Conservation (phyloP, 306 rosid genomes). For the Betula pendula region DNA sequence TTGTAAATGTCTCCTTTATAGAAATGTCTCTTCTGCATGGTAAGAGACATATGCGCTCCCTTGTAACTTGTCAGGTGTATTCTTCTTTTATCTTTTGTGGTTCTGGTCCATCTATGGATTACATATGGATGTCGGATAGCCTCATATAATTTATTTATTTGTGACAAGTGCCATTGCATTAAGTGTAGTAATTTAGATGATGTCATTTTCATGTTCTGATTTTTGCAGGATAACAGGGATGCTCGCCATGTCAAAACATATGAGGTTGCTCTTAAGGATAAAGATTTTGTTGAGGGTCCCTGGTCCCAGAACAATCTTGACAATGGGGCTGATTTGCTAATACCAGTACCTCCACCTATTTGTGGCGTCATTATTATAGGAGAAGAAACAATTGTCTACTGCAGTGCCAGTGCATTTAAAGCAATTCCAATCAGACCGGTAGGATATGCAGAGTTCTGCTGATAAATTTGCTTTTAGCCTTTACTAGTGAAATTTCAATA, state of each 20-base stretch:
- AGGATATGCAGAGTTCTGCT: conserved; percentile 35
- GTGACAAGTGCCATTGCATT: not conserved
- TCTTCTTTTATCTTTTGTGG: not conserved
- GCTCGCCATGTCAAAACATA: conserved; percentile 97
- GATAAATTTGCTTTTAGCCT: conserved; percentile 13
- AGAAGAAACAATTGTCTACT: conserved; percentile 94
- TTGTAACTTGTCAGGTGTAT: not conserved
- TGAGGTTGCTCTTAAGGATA: conserved; percentile 94
- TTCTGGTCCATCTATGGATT: not conserved
- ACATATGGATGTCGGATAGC: not conserved
- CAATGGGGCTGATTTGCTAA: conserved; percentile 90
- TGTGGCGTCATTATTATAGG: conserved; percentile 97
- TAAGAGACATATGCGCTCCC: not conserved
- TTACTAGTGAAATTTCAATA: not conserved
- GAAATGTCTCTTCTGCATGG: not conserved
- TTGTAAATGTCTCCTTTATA: not conserved
- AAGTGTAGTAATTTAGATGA: conserved; percentile 14
- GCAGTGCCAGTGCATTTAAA: conserved; percentile 92
- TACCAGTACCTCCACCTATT: conserved; percentile 96
- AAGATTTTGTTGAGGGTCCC: conserved; percentile 97
- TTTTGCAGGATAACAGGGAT: conserved; percentile 91
- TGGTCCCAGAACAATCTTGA: conserved; percentile 97
- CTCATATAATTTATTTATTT: not conserved
- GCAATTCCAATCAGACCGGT: conserved; percentile 93
- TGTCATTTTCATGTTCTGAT: conserved; percentile 21